Conservation (phyloP, 2,329 filamentous ascomycete genomes). For the Fusarium bulbicola region DNA sequence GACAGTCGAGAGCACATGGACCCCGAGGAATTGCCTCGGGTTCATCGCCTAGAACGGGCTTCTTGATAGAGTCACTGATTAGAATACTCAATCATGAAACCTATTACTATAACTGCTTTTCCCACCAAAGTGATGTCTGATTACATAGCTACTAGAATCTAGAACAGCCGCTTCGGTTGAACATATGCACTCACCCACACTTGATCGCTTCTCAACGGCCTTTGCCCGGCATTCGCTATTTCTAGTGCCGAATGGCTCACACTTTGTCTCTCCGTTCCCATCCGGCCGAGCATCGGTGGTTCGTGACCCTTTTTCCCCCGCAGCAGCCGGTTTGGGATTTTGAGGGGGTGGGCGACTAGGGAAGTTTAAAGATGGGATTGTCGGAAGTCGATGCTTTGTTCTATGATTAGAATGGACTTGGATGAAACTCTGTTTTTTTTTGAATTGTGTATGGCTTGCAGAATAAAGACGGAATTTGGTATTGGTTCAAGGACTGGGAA, state of each 20-base stretch:
- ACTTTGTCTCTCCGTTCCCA: conserved; percentile 9
- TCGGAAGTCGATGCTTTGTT: conserved; percentile 17
- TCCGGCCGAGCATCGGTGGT: conserved; percentile 10
- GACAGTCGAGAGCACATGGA: conserved; percentile 40
- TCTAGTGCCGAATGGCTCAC: conserved; percentile 5
- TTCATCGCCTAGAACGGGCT: conserved; percentile 42
- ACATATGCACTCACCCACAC: not conserved
- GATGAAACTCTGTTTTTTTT: not conserved
- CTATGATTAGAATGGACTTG: conserved; percentile 5
- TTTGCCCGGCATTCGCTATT: conserved; percentile 28
- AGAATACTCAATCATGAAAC: conserved; percentile 37
- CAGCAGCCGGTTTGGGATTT: not conserved
- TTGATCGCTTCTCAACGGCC: conserved; percentile 9
- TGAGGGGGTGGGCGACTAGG: conserved; percentile 19
- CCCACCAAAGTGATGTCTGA: not conserved
- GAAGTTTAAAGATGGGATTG: conserved; percentile 19
- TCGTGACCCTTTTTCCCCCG: conserved; percentile 1
- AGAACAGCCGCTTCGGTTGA: conserved; percentile 3
- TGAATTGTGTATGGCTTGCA: not conserved
- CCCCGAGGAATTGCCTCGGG: conserved; percentile 31
- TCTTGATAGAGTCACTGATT: conserved; percentile 41
- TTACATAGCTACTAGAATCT: not conserved
- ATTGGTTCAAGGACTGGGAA: not conserved
- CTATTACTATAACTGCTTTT: not conserved
- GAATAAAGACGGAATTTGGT: not conserved